Evolutionary conservation across 129 eudicot species (phyloP).

Genomic region (Flaveria brownii): DNA sequence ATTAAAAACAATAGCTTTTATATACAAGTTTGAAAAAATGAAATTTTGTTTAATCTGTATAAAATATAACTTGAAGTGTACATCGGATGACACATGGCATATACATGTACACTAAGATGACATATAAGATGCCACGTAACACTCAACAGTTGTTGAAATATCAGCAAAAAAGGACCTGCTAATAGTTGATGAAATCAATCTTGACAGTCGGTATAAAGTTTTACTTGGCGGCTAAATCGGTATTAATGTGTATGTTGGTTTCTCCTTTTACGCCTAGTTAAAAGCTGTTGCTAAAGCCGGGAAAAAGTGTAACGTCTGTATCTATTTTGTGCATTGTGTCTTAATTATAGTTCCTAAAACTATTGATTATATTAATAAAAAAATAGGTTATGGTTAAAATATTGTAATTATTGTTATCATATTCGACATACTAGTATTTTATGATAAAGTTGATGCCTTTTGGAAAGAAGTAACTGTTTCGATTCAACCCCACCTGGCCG

Average conservation of each 20-base stretch:
- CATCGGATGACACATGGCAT: neutral
- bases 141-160: neutral
- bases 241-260: neutral
- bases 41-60: neutral
- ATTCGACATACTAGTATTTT: neutral
- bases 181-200: neutral
- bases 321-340: neutral
- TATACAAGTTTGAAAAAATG: neutral
- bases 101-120: neutral
- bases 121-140: neutral
- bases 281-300: neutral
- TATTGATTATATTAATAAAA: neutral
- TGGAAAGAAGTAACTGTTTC: no score
- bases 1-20: neutral
- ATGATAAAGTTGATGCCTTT: neutral
- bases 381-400: neutral
- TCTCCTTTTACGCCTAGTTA: neutral
- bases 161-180: neutral
- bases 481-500: no score
- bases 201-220: neutral
- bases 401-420: neutral
- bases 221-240: neutral
- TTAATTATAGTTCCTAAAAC: neutral
- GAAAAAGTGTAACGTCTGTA: neutral
- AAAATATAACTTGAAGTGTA: neutral